These are phyloP conservation scores for Straminergon stramineum DNA, from an alignment of 225 moss, liverwort and hornwort species.

Conservation along the genomic window DNA sequence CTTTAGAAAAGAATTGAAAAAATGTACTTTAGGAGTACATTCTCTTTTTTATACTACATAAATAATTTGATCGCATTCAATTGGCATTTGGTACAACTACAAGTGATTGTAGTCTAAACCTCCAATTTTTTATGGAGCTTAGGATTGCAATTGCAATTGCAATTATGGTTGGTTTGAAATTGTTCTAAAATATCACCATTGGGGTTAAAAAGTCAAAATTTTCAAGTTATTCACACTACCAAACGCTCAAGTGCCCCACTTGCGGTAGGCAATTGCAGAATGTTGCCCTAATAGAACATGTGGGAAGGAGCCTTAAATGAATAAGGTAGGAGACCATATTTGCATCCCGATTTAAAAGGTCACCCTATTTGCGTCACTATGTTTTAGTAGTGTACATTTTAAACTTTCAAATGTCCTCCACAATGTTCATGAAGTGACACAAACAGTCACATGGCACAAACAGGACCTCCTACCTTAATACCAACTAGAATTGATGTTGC, in stretches of 20 bases:
- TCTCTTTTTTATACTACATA: background rate
- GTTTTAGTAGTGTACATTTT: background rate
- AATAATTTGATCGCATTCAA: background rate
- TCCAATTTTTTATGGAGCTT: background rate
- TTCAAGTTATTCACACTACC: rapidly evolving
- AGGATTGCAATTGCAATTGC: background rate
- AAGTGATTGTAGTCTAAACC: background rate
- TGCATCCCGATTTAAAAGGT: background rate
- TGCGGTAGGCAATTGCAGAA: rapidly evolving
- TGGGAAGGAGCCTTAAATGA: background rate
- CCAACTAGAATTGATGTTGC: background rate
- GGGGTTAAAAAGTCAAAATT: background rate
- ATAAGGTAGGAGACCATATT: background rate
- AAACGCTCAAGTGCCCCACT: rapidly evolving
- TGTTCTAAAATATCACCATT: background rate
- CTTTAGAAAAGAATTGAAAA: background rate
- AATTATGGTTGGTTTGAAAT: background rate
- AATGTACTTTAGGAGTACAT: background rate
- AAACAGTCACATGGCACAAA: background rate
- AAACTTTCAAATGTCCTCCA: background rate
- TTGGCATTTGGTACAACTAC: background rate
- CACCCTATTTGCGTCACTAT: background rate
- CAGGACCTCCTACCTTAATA: background rate
- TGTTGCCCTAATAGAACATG: background rate
- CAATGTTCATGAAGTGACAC: rapidly evolving